Evolutionary conservation across 1,284 basidiomycete genomes (phyloP).

Genomic region (Austroboletus niveus): DNA sequence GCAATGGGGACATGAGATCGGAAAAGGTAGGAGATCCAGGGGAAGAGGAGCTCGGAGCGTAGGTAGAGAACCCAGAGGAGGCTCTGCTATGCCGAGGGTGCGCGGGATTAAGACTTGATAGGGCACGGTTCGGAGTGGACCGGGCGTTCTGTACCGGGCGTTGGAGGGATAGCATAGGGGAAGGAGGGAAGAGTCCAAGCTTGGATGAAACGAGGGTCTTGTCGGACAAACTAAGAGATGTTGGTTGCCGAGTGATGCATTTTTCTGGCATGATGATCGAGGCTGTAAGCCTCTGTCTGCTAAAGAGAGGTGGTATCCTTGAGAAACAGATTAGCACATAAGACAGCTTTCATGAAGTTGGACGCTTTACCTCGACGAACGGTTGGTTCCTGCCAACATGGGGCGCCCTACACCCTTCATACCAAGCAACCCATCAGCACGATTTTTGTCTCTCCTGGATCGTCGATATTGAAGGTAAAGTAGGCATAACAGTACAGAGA

Average conservation of each 20-base stretch:
- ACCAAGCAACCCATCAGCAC: constrained; percentile 44
- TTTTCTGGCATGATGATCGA: constrained; percentile 54
- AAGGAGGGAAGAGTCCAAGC: constrained; percentile 34
- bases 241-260: constrained; percentile 32
- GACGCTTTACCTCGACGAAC: constrained; percentile 13
- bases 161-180: constrained; percentile 31
- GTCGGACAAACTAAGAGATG: constrained; percentile 34
- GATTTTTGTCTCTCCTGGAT: constrained; percentile 34
- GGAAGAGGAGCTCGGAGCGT: constrained; percentile 14
- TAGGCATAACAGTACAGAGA: constrained; percentile 30
- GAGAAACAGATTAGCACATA: constrained; percentile 4
- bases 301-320: constrained; percentile 36
- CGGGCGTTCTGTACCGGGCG: constrained; percentile 12
- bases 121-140: constrained; percentile 27
- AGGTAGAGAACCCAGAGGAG: constrained; percentile 24
- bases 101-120: constrained; percentile 13
- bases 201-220: constrained; percentile 42
- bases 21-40: constrained; percentile 24
- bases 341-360: background rate
- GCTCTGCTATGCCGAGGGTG: constrained; percentile 15
- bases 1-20: constrained; percentile 33
- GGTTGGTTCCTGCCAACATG: constrained; percentile 17
- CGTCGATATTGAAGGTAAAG: constrained; percentile 37
- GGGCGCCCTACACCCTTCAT: constrained; percentile 42
- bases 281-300: constrained; percentile 41